Conservation (phyloP, 768 basidiomycete species). For the Boletus vinaceobasis region DNA sequence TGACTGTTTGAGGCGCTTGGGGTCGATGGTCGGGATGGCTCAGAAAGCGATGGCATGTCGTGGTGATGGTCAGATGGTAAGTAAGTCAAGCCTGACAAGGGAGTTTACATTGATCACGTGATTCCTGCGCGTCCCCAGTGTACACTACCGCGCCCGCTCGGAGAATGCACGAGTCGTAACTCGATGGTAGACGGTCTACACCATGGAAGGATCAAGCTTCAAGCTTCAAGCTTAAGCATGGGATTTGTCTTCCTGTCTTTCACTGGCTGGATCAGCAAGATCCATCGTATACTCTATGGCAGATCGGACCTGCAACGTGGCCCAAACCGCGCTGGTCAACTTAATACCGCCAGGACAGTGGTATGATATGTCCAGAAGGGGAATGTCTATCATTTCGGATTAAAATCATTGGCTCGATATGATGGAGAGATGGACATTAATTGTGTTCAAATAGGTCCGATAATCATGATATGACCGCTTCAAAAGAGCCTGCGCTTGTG, state of each 20-base stretch:
- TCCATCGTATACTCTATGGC: not conserved
- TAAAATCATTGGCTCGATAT: not conserved
- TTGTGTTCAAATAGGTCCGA: not conserved
- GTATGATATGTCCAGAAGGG: not conserved
- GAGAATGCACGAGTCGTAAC: no score
- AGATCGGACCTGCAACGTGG: not conserved
- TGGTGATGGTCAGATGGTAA: not conserved
- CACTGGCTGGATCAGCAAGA: not conserved
- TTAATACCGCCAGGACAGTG: not conserved
- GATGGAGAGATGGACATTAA: not conserved
- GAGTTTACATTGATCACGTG: constrained; percentile 20
- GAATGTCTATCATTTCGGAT: not conserved
- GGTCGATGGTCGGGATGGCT: constrained; percentile 35
- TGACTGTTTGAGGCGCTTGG: constrained; percentile 20
- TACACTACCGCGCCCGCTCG: no score
- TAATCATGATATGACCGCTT: not conserved
- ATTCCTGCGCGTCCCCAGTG: not conserved
- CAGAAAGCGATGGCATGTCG: constrained; percentile 21
- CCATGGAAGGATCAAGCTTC: no score
- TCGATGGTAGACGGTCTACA: no score
- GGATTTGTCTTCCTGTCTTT: not conserved
- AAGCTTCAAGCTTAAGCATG: no score
- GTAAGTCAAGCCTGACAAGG: no score
- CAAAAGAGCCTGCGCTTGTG: not conserved
- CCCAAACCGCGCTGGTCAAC: not conserved